Evolutionary conservation across 306 rosid genomes (phyloP), one percentile per base, ranked within the genome.

Genomic region (Fragaria ananassa): DNA sequence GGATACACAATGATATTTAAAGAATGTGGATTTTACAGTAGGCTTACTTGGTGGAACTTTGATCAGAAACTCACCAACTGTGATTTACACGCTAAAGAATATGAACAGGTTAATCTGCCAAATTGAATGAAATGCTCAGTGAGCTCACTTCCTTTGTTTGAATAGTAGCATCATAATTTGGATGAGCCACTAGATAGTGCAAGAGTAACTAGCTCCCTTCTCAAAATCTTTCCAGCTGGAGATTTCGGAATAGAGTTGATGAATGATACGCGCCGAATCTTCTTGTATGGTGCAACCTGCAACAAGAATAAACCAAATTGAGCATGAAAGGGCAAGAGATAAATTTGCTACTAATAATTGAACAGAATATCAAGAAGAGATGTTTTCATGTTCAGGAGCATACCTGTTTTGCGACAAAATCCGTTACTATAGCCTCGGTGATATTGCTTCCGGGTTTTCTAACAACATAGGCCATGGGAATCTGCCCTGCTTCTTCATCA

Each of bases 221-320:
- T 92, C 85, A 92, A 86, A 76, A 92, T 92, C 89, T 95, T 95
- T 14, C 97, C 97, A 0, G 97, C 84, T 0, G 91, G 91, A 80
- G 90, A 85, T 84, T 95, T 95, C 3, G 97, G 97, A 47, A 92
- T 89, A 1, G 92, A 49, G 73, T 87, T 85, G 42, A 88, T 75
- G 79, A 92, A 92, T 12, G 90, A 81, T 8, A 95, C 93, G 2
- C 90, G 88, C 2, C 97, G 82, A 34, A 95, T 85, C 84, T 95
- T 95, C 88, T 95, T 95, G 93, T 95, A 92, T 1, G 97, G 96
- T 5, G 99, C 79, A 58, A 95, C 99, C 99, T 95, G 84, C 74
- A 81, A 81, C 1, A 81, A 64, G 23, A 31, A 61, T 10, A 14
- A 29, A 14, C 25, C 50, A 47, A 8, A 8, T 8, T 19, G 47